Percentiles rank a stretch among this genome's conserved stretches.
Conservation (phyloP, 1,284 basidiomycete genomes). For the Leccinum solheimii region DNA sequence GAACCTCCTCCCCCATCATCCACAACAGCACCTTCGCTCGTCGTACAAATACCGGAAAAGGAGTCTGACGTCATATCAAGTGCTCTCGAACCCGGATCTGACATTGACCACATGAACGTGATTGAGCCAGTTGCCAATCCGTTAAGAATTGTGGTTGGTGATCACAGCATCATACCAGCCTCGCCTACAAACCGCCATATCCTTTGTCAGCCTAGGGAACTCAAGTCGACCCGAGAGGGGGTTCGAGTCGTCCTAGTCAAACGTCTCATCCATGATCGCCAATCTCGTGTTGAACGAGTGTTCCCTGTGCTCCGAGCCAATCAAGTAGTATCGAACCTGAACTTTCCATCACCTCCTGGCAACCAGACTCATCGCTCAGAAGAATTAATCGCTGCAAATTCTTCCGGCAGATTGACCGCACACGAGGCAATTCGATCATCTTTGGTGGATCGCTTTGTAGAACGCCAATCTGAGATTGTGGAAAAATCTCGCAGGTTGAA, state of each 20-base stretch:
- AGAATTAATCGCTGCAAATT: slow-evolving; percentile 44
- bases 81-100: slow-evolving; percentile 8
- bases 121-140: slow-evolving; percentile 15
- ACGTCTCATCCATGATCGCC: slow-evolving; percentile 56
- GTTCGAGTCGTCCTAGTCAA: slow-evolving; percentile 62
- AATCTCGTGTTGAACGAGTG: slow-evolving; percentile 60
- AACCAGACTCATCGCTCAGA: slow-evolving; percentile 42
- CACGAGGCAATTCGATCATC: slow-evolving; percentile 47
- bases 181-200: slow-evolving; percentile 9
- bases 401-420: slow-evolving; percentile 37
- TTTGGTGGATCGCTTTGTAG: slow-evolving; percentile 54
- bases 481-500: slow-evolving; percentile 60
- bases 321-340: slow-evolving; percentile 40
- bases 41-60: slow-evolving; percentile 19
- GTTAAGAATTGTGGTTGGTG: slow-evolving; percentile 34
- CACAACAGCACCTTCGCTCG: slow-evolving; percentile 11
- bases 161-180: slow-evolving; percentile 26
- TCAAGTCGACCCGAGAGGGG: slow-evolving; percentile 53
- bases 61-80: slow-evolving; percentile 16
- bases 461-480: slow-evolving; percentile 49
- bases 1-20: slow-evolving; percentile 13
- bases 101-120: slow-evolving; percentile 13
- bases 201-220: slow-evolving; percentile 30
- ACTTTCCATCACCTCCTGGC: slow-evolving; percentile 17
- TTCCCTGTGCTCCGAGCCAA: slow-evolving; percentile 64